Conservation (phyloP, 306 rosid species). For the Quercus glauca region DNA sequence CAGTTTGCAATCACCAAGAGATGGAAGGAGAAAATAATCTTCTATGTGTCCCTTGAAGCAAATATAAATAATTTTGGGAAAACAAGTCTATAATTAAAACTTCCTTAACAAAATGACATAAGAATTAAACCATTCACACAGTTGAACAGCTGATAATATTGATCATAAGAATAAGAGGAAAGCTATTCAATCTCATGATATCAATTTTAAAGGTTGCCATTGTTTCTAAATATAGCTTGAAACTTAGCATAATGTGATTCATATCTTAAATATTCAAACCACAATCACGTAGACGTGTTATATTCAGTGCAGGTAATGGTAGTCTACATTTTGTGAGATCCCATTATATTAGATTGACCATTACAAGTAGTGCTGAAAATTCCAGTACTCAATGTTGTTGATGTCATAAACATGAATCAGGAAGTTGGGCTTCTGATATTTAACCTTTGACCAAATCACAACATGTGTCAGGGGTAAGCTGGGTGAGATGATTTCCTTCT, state of each 20-base stretch:
- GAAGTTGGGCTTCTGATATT: not conserved
- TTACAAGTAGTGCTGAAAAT: not conserved
- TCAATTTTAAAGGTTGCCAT: too few species aligned
- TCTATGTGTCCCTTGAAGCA: not conserved
- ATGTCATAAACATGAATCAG: not conserved
- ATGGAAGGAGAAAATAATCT: not conserved
- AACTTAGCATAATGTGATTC: not conserved
- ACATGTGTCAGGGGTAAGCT: not conserved
- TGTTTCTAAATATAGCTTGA: not conserved
- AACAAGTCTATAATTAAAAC: not conserved
- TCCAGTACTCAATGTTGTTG: not conserved
- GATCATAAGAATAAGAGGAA: not conserved
- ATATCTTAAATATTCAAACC: not conserved
- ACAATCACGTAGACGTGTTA: not conserved
- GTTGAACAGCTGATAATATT: not conserved
- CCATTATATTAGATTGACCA: not conserved
- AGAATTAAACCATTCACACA: not conserved
- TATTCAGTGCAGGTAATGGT: not conserved
- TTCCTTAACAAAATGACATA: not conserved
- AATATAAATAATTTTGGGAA: not conserved
- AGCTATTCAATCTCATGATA: not conserved
- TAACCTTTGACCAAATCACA: not conserved
- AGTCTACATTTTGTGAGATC: not conserved
- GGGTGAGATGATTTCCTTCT: not conserved
- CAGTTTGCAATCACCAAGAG: constrained; percentile 2